phyloP scores from a whole-genome alignment of 2,329 filamentous ascomycete species.

The Penicillium concentricum region DNA sequence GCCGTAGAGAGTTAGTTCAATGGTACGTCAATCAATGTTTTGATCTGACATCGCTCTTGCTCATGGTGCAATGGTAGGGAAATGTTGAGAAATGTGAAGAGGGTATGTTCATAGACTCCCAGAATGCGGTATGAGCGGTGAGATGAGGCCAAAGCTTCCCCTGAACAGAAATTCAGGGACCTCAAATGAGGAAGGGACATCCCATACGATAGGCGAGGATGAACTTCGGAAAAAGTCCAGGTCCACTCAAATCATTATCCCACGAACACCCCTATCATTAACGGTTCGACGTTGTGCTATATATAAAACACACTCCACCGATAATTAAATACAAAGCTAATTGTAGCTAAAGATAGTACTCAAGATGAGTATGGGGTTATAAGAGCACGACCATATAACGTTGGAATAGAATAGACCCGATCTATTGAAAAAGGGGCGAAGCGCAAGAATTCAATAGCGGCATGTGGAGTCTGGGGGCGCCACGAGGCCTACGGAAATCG shows the following conservation, averaged over 20 bases:
- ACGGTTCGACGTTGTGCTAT: background rate
- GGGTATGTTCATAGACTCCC: background rate
- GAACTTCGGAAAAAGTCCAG: background rate
- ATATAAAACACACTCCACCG: conserved; percentile 3
- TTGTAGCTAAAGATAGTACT: conserved; percentile 11
- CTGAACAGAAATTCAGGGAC: background rate
- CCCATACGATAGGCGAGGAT: background rate
- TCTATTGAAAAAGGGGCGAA: conserved; percentile 13
- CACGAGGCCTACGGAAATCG: conserved; percentile 12
- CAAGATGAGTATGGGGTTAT: conserved; percentile 7
- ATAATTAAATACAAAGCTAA: conserved; percentile 11
- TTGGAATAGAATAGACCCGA: conserved; percentile 10
- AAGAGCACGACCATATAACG: background rate
- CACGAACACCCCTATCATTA: conserved; percentile 6
- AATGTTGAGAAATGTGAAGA: background rate
- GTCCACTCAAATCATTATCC: background rate
- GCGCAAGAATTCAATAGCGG: conserved; percentile 14
- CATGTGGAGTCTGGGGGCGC: conserved; percentile 21
- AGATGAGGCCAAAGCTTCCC: background rate
- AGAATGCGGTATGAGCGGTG: background rate
- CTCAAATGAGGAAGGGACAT: background rate
- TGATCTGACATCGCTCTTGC: background rate
- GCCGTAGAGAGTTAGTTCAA: background rate
- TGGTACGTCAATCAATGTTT: background rate
- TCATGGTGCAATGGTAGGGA: background rate